Base-by-base conservation (phyloP, 2,329 filamentous ascomycete genomes). In the Diplocarpon rosae region DNA sequence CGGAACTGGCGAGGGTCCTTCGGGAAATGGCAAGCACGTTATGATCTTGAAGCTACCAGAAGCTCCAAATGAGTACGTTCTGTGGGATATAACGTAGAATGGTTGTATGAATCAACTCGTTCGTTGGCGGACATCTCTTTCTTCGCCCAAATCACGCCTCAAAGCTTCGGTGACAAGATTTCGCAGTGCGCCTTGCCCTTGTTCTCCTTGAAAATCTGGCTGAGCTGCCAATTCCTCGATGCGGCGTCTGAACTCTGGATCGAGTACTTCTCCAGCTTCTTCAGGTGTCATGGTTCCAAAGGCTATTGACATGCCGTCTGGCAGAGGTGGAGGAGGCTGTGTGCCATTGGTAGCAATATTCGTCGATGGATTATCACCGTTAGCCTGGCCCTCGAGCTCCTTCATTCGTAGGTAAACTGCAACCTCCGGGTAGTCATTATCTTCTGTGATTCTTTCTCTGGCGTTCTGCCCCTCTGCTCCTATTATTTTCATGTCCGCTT, bases 151-250 rank as follows among this genome's bases (percentile, higher is more conserved):
- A 43, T 85, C 72, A 1, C 79, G 85, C 17, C 73, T 66, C 14
- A 98, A 69, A 2, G 85, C 88, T 57, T 95, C 87, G 52, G 83
- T 76, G 5, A 98, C 79, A 48, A 98, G 67, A 53, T 77, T 73
- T 48, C 88, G 75, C 57, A 98, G 65, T 59, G 89, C 79, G 16
- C 73, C 75, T 65, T 98, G 92, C 3, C 84, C 85, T 48, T 83
- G 78, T 43, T 85, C 80, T 5, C 79, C 83, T 56, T 90, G 72
- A 57, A 95, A 94, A 59, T 96, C 88, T 17, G 83, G 80, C 33
- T 87, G 73, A 30, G 81, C 74, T 2, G 92, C 89, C 48, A 98
- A 67, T 64, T 95, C 84, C 58, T 96, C 88, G 59, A 98, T 96
- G 42, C 85, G 75, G 53, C 83, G 72, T 59, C 83, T 78, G 54